Base-by-base conservation (phyloP, 768 basidiomycete species). In the Pleurotus tuber-regium region DNA sequence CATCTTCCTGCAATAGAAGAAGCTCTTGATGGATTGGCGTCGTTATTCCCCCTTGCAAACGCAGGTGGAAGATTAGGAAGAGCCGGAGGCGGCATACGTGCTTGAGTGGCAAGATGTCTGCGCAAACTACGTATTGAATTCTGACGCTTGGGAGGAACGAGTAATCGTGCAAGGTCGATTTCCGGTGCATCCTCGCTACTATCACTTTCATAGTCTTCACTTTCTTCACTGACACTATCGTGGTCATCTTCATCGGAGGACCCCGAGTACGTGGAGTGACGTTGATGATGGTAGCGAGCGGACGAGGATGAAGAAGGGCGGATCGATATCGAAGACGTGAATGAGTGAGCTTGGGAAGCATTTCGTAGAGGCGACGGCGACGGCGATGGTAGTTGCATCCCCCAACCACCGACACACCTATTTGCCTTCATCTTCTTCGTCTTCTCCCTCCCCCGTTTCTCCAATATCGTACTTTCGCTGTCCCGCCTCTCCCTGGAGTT, bases 111-210 rank as follows among this genome's bases (percentile, higher is more conserved):
- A 5, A 89, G 70, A 58, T 88, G 87, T 54, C 73, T 83, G 51
- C 86, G 73, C 51, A 90, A 68, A 62, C 86, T 88, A 58, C 73
- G 79, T 55, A 89, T 89, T 14, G 87, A 88, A 53, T 83, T 77
- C 61, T 90, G 87, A 23, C 87, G 73, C 62, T 82, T 86, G 16
- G 88, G 76, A 6, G 81, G 85, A 23, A 86, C 80, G 29, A 90
- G 79, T 50, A 89, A 74, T 23, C 77, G 75, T 12, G 85, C 82
- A 33, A 89, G 72, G 60, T 83, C 77, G 40, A 88, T 68, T 59
- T 88, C 87, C 12, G 72, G 72, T 5, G 70, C 72, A 5, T 74
- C 74, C 6, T 72, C 70, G 25, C 60, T 62, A 31, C 55, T 58
- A 12, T 53, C 33, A 11, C 42, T 36, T 33, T 78, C 80, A 11